A percentile compares a stretch with the other conserved stretches of the same genome.
These are phyloP conservation scores for Flaveria linearis DNA, from an alignment of 129 eudicot species.

Conservation along the genomic window DNA sequence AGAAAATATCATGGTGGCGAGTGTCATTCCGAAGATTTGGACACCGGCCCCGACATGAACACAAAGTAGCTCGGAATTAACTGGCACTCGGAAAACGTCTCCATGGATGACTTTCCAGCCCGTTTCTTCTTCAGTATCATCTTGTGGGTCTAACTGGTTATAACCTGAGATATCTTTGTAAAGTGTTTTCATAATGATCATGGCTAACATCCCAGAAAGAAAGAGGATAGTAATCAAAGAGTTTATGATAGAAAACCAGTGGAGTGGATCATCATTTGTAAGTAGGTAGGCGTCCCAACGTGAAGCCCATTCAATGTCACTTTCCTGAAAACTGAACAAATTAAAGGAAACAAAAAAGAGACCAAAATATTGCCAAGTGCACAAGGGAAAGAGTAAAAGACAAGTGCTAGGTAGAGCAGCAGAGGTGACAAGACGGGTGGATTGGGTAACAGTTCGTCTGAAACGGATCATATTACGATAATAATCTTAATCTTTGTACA, in stretches of 20 bases:
- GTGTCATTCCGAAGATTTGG: slow-evolving; percentile 78
- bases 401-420: no score
- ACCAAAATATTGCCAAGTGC: background rate
- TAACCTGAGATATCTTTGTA: slow-evolving; percentile 74
- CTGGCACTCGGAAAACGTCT: slow-evolving; percentile 71
- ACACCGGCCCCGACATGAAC: slow-evolving; percentile 76
- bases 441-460: background rate
- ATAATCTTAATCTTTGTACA: no score
- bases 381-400: background rate
- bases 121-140: slow-evolving; percentile 49
- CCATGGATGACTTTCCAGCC: slow-evolving; percentile 91
- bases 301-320: slow-evolving; percentile 78
- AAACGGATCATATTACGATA: background rate
- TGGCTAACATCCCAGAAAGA: slow-evolving; percentile 85
- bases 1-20: slow-evolving; percentile 78
- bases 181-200: slow-evolving; percentile 83
- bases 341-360: background rate
- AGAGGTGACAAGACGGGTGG: no score
- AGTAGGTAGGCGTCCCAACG: slow-evolving; percentile 88
- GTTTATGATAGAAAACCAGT: slow-evolving; percentile 84
- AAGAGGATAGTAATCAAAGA: slow-evolving; percentile 78
- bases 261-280: slow-evolving; percentile 78
- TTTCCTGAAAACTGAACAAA: slow-evolving; percentile 45
- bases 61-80: slow-evolving; percentile 58
- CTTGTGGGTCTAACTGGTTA: slow-evolving; percentile 63